Percentiles rank a stretch among this genome's conserved stretches.
These are phyloP conservation scores for Aureobasidium sp. DNA, from an alignment of 2,329 filamentous ascomycete species.

Conservation along the genomic window DNA sequence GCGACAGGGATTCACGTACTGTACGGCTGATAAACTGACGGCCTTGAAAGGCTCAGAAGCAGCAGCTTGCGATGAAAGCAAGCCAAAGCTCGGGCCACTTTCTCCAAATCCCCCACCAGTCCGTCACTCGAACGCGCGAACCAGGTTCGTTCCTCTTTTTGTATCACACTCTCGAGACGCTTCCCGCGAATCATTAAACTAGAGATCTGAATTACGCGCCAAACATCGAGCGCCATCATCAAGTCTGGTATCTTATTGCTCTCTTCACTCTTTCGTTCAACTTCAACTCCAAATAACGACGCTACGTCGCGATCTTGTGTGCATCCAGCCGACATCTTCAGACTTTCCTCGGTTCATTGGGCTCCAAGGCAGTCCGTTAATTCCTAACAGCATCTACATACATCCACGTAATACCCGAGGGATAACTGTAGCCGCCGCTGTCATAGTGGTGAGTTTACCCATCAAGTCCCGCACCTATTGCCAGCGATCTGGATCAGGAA, in stretches of 20 bases:
- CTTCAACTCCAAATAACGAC: background rate
- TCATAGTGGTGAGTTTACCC: background rate
- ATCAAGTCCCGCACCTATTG: background rate
- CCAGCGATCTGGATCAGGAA: background rate
- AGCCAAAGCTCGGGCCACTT: background rate
- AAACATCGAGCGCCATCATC: background rate
- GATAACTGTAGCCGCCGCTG: background rate
- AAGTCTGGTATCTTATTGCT: background rate
- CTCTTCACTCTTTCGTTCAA: background rate
- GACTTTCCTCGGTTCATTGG: slow-evolving; percentile 6
- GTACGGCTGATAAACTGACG: background rate
- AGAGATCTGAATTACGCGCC: slow-evolving; percentile 3
- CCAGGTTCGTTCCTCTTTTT: slow-evolving; percentile 1
- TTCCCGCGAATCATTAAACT: background rate
- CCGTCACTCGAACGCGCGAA: background rate
- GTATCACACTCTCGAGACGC: background rate
- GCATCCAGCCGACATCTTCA: slow-evolving; percentile 6
- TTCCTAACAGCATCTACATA: background rate
- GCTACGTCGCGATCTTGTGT: background rate
- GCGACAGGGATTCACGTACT: background rate
- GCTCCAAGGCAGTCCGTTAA: background rate
- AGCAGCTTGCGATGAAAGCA: background rate
- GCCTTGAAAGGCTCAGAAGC: background rate
- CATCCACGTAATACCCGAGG: background rate
- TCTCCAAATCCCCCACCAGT: background rate